Evolutionary conservation across 1,284 basidiomycete species (phyloP), one percentile per base, ranked within the genome.

Genomic region (Malassezia yamatoensis): DNA sequence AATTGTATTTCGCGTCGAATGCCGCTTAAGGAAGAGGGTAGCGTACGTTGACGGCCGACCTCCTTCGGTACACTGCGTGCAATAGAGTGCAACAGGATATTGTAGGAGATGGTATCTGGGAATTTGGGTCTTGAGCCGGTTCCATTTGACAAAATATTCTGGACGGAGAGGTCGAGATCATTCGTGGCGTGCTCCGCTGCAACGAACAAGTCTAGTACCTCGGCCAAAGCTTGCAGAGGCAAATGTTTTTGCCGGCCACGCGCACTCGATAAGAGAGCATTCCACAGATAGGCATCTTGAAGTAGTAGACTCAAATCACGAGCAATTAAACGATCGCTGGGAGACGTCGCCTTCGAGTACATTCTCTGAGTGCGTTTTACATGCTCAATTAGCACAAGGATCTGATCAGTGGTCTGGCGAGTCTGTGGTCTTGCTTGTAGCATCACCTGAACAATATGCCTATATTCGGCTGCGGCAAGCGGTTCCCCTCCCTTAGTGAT

Each of bases 341-440:
- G 44, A 33, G 38, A 34, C 16, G 48, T 18, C 18, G 40, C 29
- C 11, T 49, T 41, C 21, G 47, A 29, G 43, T 44, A 47, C 35
- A 24, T 20, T 16, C 37, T 49, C 24, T 43, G 47, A 15, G 48
- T 38, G 16, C 41, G 40, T 34, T 53, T 45, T 15, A 38, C 44
- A 20, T 58, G 55, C 50, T 58, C 55, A 32, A 58, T 16, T 4
- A 58, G 32, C 37, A 51, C 37, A 3, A 58, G 35, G n/a, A 51
- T 40, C 16, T 32, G 55, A n/a, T 45, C 38, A 24, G 35, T 42
- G 5, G 51, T 33, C 34, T 24, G 24, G 2, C 42, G 37, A 13
- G 44, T 33, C 15, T 13, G 44, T 9, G 49, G 38, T 5, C 35
- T 40, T 10, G 15, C 35, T 5, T 18, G 21, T 15, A 53, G n/a